These are phyloP conservation scores for Myxozyma melibiosi DNA, from an alignment of 805 yeast species.

Conservation along the genomic window DNA sequence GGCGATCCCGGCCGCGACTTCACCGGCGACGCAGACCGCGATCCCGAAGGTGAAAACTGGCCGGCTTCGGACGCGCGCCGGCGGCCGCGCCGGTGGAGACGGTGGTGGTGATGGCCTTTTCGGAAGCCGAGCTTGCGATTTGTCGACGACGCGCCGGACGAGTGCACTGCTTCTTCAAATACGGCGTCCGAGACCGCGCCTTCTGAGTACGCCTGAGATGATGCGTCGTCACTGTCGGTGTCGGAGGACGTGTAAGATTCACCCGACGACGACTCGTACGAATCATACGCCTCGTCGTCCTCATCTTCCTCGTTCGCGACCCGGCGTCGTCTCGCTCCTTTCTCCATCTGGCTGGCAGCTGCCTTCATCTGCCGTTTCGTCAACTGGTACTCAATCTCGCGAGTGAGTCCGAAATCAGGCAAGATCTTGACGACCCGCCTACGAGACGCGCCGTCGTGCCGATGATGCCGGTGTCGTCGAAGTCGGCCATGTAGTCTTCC, in stretches of 20 bases:
- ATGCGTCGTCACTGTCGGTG: constrained; percentile 1
- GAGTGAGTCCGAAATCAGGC: constrained; percentile 12
- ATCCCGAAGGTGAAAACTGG: background rate
- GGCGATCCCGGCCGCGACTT: constrained; percentile 6
- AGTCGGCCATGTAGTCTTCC: background rate
- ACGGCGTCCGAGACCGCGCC: background rate
- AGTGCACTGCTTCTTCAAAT: background rate
- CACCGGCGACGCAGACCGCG: constrained; percentile 10
- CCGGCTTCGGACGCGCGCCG: constrained; percentile 3
- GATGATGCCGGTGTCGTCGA: constrained; percentile 5
- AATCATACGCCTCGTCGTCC: constrained; percentile 3
- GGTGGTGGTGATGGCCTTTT: background rate
- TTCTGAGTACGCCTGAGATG: background rate
- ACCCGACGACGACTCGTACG: constrained; percentile 4
- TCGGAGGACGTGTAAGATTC: background rate
- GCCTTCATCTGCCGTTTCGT: constrained; percentile 7
- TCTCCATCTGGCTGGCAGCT: too few relatives aligned
- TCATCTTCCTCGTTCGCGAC: background rate
- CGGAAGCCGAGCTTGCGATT: background rate
- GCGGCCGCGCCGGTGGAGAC: background rate
- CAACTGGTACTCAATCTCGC: constrained; percentile 6
- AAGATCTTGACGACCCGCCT: background rate
- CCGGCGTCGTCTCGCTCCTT: too few relatives aligned
- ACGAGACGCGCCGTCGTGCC: background rate
- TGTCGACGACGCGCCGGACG: background rate